These are phyloP conservation scores for Heliamphora exappendiculata DNA, from an alignment of 148 eudicot genomes.

Conservation along the genomic window DNA sequence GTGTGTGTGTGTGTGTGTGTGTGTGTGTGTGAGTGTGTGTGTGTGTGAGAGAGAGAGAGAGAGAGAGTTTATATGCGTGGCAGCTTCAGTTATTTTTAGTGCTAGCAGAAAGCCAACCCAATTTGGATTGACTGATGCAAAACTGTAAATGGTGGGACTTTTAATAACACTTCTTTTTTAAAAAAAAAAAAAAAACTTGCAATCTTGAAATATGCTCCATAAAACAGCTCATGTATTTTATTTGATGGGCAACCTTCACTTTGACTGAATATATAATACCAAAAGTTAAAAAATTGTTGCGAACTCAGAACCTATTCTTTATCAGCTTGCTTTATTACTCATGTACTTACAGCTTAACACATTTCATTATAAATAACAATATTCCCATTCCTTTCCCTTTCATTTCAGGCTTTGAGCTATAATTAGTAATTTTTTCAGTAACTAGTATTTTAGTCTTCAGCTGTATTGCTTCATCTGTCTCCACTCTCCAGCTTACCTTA, in stretches of 20 bases:
- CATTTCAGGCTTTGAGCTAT: neutral
- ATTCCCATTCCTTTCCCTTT: neutral
- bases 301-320: neutral
- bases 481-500: neutral
- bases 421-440: neutral
- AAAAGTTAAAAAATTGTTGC: neutral
- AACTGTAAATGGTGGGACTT: neutral
- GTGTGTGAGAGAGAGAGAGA: neutral
- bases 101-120: neutral
- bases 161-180: too few relatives aligned
- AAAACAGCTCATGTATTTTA: neutral
- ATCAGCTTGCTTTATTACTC: neutral
- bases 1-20: neutral
- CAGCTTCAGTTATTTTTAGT: too few relatives aligned
- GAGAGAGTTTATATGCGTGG: neutral
- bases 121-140: neutral
- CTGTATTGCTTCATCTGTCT: neutral
- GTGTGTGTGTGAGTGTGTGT: neutral
- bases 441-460: neutral
- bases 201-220: neutral
- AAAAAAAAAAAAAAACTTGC: too few relatives aligned
- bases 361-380: neutral
- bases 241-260: neutral
- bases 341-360: neutral
- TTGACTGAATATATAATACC: neutral